These are phyloP conservation scores for Salinomyces thailandicus DNA, from an alignment of 2,329 filamentous ascomycete species.

Conservation along the genomic window DNA sequence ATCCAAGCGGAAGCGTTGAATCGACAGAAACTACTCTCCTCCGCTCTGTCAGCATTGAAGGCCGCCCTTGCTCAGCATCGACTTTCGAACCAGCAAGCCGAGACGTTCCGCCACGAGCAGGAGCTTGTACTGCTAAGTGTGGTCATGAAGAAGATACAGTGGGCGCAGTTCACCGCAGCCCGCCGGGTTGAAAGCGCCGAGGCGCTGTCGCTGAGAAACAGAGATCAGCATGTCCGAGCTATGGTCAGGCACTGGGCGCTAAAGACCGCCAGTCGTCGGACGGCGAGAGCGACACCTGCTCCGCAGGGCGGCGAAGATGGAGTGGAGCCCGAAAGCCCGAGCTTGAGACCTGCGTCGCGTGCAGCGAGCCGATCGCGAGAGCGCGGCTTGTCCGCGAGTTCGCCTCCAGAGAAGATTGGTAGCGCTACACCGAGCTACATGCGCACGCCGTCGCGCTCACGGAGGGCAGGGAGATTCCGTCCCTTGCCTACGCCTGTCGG, in stretches of 20 bases:
- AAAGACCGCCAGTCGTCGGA: constrained; percentile 27
- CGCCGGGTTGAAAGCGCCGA: constrained; percentile 42
- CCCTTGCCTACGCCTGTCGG: constrained; percentile 21
- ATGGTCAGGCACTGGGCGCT: constrained; percentile 48
- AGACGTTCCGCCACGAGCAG: constrained; percentile 36
- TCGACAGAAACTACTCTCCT: constrained; percentile 21
- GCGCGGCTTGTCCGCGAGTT: constrained; percentile 6
- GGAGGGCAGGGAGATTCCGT: constrained; percentile 18
- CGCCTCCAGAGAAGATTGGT: constrained; percentile 11
- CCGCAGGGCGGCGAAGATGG: constrained; percentile 4
- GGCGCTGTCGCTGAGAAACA: constrained; percentile 42
- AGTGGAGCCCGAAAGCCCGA: constrained; percentile 20
- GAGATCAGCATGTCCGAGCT: constrained; percentile 44
- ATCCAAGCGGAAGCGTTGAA: constrained; percentile 25
- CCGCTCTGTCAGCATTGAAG: constrained; percentile 26
- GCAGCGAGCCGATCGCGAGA: constrained; percentile 15
- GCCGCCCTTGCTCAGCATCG: constrained; percentile 16
- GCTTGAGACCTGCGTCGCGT: constrained; percentile 21
- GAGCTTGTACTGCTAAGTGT: constrained; percentile 37
- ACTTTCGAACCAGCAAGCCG: constrained; percentile 33
- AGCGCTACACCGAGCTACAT: constrained; percentile 30
- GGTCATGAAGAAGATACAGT: constrained; percentile 46
- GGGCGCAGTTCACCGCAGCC: constrained; percentile 46
- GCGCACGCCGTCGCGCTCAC: constrained; percentile 32
- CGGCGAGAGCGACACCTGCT: constrained; percentile 5